Base-by-base conservation (phyloP, 2,329 filamentous ascomycete genomes). In the Microcyclospora pomicola region DNA sequence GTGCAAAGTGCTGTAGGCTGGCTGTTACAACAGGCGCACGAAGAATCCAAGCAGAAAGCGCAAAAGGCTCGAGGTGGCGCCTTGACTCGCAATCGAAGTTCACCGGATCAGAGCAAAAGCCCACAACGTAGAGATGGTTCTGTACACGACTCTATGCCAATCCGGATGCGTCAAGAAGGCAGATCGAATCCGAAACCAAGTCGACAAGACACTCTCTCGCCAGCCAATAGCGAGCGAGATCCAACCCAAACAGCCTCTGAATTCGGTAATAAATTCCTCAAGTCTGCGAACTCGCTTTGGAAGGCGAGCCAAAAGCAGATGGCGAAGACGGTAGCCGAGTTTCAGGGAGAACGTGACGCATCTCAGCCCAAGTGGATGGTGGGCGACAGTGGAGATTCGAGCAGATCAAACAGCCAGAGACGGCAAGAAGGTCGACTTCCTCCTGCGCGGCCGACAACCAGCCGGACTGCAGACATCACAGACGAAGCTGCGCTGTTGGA, bases 321-420 rank as follows among this genome's bases (percentile, higher is more conserved):
- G 41, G 85, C 93, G 52, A 85, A 91, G 59, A 88, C 85, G 4
- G 82, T 96, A 27, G 78, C 86, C 7, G 91, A 98, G 12, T 82
- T 96, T 42, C 74, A 76, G 49, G 63, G 69, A 37, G 86, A 93
- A 52, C 71, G 69, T 16, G 43, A 94, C 53, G 70, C 81, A 2
- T 82, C 59, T 52, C 83, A 94, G 55, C 91, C 91, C 0, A 91
- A 84, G 55, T 98, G 91, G 91, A 94, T 98, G 88, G 77, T 81
- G 50, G 81, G 87, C 40, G 71, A 76, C 2, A 49, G 47, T 32
- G 42, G 55, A 40, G 48, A 52, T 37, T 46, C 49, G 2, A 48
- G 46, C 29, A 39, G 47, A 30, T 46, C 51, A 1, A 50, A 32
- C 38, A 52, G 44, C 30, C 54, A 51, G 37, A 43, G 42, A 16